Percentiles rank a stretch among this genome's conserved stretches.
phyloP scores from a whole-genome alignment of 2,329 filamentous ascomycete genomes.

The Fusarium gaditjirri region DNA sequence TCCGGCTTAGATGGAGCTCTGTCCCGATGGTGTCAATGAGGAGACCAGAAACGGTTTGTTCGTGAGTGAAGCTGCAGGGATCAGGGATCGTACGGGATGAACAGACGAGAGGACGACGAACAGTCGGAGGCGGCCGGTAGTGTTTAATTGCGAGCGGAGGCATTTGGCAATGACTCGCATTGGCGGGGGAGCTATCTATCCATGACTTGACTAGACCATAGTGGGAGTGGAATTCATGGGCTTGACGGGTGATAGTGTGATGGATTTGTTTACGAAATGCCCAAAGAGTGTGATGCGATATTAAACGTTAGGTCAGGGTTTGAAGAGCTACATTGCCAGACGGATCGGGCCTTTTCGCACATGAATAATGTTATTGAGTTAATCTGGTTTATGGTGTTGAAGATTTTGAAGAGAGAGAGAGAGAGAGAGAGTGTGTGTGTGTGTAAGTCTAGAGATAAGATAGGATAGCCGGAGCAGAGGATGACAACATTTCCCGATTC shows the following conservation, averaged over 20 bases:
- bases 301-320: not conserved
- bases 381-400: not conserved
- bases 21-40: slow-evolving; percentile 9
- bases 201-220: slow-evolving; percentile 28
- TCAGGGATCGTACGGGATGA: slow-evolving; percentile 28
- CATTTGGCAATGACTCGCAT: slow-evolving; percentile 43
- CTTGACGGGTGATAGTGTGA: slow-evolving; percentile 14
- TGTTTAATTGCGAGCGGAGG: slow-evolving; percentile 29
- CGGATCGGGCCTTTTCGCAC: not conserved
- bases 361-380: not conserved
- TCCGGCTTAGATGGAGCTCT: slow-evolving; percentile 18
- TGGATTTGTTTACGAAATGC: slow-evolving; percentile 3
- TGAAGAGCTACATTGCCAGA: not conserved
- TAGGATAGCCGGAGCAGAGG: slow-evolving; percentile 1
- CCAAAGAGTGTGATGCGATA: slow-evolving; percentile 2
- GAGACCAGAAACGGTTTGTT: slow-evolving; percentile 1
- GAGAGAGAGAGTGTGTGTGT: not conserved
- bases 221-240: slow-evolving; percentile 13
- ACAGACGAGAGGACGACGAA: slow-evolving; percentile 24
- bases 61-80: slow-evolving; percentile 15
- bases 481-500: not conserved
- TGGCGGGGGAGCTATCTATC: slow-evolving; percentile 36
- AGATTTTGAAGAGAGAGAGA: not conserved
- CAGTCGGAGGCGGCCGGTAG: slow-evolving; percentile 35
- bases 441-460: slow-evolving; percentile 9